phyloP scores from a whole-genome alignment of 495 filamentous ascomycete species.

The Penicillium silybi region DNA sequence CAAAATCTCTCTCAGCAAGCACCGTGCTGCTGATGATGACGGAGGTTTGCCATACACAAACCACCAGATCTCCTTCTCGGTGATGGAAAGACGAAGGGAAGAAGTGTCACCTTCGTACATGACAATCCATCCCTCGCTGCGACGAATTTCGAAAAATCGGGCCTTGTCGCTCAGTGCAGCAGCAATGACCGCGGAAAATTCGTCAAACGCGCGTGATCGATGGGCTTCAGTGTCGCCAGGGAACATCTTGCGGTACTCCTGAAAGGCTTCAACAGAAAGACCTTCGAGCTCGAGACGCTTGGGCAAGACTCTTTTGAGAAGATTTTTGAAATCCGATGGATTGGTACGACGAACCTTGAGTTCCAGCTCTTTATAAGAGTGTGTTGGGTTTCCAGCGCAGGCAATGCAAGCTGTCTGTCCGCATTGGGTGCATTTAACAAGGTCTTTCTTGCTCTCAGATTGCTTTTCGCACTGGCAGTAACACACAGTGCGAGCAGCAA shows the following conservation, averaged over 20 bases:
- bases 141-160: conserved; percentile 41
- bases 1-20: conserved; percentile 43
- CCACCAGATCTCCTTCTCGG: conserved; percentile 45
- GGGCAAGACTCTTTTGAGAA: conserved; percentile 44
- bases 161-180: conserved; percentile 39
- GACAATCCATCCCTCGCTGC: conserved; percentile 50
- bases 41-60: conserved; percentile 48
- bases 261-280: conserved; percentile 28
- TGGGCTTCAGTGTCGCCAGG: not conserved
- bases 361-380: conserved; percentile 38
- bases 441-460: conserved; percentile 25
- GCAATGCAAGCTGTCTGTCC: conserved; percentile 51
- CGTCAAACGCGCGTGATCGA: conserved; percentile 9
- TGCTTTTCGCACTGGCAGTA: conserved; percentile 58
- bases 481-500: conserved; percentile 36
- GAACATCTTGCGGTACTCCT: conserved; percentile 8
- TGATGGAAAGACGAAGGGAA: conserved; percentile 49
- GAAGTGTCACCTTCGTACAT: conserved; percentile 46
- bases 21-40: conserved; percentile 30
- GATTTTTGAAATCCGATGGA: conserved; percentile 47
- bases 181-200: conserved; percentile 31
- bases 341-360: conserved; percentile 25
- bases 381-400: conserved; percentile 55
- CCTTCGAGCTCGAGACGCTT: conserved; percentile 37
- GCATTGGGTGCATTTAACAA: conserved; percentile 52